Evolutionary conservation across 2,329 filamentous ascomycete genomes (phyloP).

Genomic region (Ophiosphaerella herpotricha): DNA sequence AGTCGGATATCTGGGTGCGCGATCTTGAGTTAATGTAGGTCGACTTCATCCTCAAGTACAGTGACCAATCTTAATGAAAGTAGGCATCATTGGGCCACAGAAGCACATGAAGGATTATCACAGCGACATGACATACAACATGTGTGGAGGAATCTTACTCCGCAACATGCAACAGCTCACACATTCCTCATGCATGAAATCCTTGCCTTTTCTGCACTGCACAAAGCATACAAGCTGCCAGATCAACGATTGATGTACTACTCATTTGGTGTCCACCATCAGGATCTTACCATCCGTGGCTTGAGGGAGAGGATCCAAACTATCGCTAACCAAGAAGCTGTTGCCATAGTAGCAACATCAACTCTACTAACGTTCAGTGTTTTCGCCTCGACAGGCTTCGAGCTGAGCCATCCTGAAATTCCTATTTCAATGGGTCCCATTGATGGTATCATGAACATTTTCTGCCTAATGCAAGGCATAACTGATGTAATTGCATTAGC

Average conservation of each 20-base stretch:
- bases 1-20: slow-evolving; percentile 35
- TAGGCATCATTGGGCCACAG: slow-evolving; percentile 9
- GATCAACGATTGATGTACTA: slow-evolving; percentile 35
- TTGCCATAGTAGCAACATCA: slow-evolving; percentile 37
- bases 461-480: slow-evolving; percentile 43
- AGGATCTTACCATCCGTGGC: slow-evolving; percentile 41
- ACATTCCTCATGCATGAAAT: slow-evolving; percentile 50
- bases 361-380: slow-evolving; percentile 37
- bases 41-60: not conserved
- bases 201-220: slow-evolving; percentile 47
- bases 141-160: slow-evolving; percentile 42
- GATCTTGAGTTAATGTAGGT: slow-evolving; percentile 44
- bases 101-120: slow-evolving; percentile 30
- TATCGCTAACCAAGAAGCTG: slow-evolving; percentile 36
- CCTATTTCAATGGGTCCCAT: slow-evolving; percentile 19
- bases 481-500: slow-evolving; percentile 32
- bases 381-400: slow-evolving; percentile 37
- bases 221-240: slow-evolving; percentile 40
- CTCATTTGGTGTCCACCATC: slow-evolving; percentile 42
- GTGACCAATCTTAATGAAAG: not conserved
- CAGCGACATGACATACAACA: slow-evolving; percentile 29
- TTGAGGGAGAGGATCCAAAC: slow-evolving; percentile 35
- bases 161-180: slow-evolving; percentile 41
- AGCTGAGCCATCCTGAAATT: slow-evolving; percentile 16
- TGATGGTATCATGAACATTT: slow-evolving; percentile 41